A percentile compares a stretch with the other conserved stretches of the same genome.
These are phyloP conservation scores for Phytopythium ostracodes DNA, from an alignment of 352 stramenopile species.

Conservation along the genomic window DNA sequence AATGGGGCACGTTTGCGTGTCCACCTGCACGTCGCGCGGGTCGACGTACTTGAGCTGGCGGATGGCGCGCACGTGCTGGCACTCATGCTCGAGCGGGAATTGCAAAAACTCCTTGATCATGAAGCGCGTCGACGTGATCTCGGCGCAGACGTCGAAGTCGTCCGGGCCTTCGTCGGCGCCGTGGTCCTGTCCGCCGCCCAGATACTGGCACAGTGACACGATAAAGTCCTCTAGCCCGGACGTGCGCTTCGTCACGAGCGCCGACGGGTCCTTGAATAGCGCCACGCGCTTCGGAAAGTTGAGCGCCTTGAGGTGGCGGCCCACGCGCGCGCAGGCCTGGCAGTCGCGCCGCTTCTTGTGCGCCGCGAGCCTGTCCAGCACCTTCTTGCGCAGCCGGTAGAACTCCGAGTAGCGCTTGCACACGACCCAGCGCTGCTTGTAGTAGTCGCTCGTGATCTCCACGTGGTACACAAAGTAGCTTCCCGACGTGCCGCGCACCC, in stretches of 20 bases:
- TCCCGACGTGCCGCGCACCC: conserved; percentile 69
- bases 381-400: conserved; percentile 71
- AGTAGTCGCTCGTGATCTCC: conserved; percentile 85
- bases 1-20: conserved; percentile 80
- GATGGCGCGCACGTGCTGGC: conserved; percentile 76
- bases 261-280: conserved; percentile 67
- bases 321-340: conserved; percentile 44
- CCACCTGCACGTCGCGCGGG: conserved; percentile 71
- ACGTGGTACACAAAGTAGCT: conserved; percentile 86
- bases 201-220: conserved; percentile 66
- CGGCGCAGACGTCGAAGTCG: conserved; percentile 49
- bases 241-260: conserved; percentile 60
- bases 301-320: conserved; percentile 61
- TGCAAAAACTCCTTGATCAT: conserved; percentile 81
- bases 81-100: conserved; percentile 79
- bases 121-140: conserved; percentile 67
- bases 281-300: conserved; percentile 67
- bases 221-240: conserved; percentile 76
- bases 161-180: conserved; percentile 20
- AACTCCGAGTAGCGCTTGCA: conserved; percentile 88
- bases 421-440: conserved; percentile 88
- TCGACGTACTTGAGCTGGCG: conserved; percentile 84
- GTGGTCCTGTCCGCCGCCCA: conserved; percentile 26
- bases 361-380: conserved; percentile 49
- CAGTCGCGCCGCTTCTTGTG: conserved; percentile 61